Base-by-base conservation (phyloP, 2,329 filamentous ascomycete species). In the Fusarium sp. region DNA sequence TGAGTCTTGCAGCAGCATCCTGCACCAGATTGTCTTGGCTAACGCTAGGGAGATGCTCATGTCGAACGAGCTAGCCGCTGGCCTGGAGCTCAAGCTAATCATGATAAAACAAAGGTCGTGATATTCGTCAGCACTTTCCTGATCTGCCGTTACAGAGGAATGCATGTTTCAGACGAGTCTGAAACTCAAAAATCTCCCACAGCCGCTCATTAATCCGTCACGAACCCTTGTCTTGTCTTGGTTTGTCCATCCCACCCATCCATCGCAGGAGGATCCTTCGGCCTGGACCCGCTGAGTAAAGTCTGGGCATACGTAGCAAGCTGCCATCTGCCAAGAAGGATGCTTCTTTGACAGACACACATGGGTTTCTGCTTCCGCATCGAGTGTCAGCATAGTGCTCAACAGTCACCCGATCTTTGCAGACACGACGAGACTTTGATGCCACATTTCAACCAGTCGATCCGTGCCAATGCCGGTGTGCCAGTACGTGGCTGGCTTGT, bases 161-260 rank as follows among this genome's bases (percentile, higher is more conserved):
- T 61, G 39, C 60, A 61, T 27, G 71, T 74, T 74, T 74, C 72
- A 70, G 66, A 74, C 41, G 8, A 11, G 56, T 74, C 65, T 72
- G 72, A 75, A 74, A 74, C 72, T 60, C 30, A 63, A 48, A 48
- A 52, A 52, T 52, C 56, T 58, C 56, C 56, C 56, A 58, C 56
- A 39, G 9, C 20, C 30, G 61, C 56, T 68, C 54, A 60, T 65
- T 48, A 66, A 64, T 57, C 64, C 45, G 71, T 45, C 61, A 72
- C 71, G 41, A 27, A 60, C 61, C 68, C 71, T 48, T 62, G 57
- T 20, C 43, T 45, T 54, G 48, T 20, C 32, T 45, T 14, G 41
- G 23, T 30, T 41, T 54, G 48, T 18, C 25, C 50, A 41, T 25
- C 39, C 61, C 52, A 48, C 23, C 32, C 50, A 32, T 25, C 39